Base-by-base conservation (phyloP, 2,329 filamentous ascomycete genomes). In the Ophiosphaerella korrae region DNA sequence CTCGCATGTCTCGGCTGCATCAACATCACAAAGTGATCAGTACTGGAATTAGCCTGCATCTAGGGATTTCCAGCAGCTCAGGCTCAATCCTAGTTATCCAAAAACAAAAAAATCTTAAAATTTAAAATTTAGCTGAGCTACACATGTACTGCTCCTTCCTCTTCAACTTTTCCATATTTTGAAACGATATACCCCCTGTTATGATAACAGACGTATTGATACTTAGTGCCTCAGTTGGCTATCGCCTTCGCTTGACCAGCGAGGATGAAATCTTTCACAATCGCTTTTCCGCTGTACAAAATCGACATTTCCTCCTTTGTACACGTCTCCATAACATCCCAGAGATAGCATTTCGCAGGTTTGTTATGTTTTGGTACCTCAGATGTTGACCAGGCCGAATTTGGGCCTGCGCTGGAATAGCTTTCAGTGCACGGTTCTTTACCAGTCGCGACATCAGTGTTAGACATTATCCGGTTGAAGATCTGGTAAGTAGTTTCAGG, bases 371-470 rank as follows among this genome's bases (percentile, higher is more conserved):
- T 12, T 13, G 35, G 46, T 13, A 44, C 14, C 43, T 46, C 43
- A 7, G 23, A 35, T 32, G 29, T 26, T 8, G 34, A 23, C 52
- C 52, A 58, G 36, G 52, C 55, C 24, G 36, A 36, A 12, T 14
- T 33, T 12, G 33, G n/a, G 2, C 55, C 55, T 9, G 24, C 26
- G 21, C 29, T 51, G 5, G 43, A 29, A 26, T 51, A 51, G 38
- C 7, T 33, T 7, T 14, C 14, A 8, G 18, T 29, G 8, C 33
- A 14, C 7, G 32, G 16, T 7, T 29, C 21, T n/a, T 70, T 71
- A 0, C 83, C 82, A 3, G 81, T 84, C 1, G 81, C 78, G 37
- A 85, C 63, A 40, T 80, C 78, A 4, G 64, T 74, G 29, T 78
- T 75, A 46, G 73, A 60, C 35, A 82, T 77, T 45, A 79, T 72